Base-by-base conservation (phyloP, 1,284 basidiomycete species). In the Moniliella sp. region DNA sequence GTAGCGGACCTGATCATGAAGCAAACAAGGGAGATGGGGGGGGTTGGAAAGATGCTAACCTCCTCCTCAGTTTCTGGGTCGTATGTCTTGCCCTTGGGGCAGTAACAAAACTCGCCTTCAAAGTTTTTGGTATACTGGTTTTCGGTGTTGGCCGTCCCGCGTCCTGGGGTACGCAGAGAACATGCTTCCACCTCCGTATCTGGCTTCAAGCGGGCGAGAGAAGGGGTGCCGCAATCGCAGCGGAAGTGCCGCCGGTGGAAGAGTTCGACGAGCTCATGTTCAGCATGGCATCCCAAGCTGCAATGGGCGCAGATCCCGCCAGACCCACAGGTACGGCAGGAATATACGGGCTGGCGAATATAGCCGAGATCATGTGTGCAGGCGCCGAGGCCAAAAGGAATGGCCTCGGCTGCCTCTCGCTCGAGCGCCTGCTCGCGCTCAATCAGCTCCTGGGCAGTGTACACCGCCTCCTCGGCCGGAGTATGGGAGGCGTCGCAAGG, bases 301-400 rank as follows among this genome's bases (percentile, higher is more conserved):
- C 63, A 64, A 1, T 48, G 58, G 1, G 55, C 54, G 34, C 63
- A 64, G n/a, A 64, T 57, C 4, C 60, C 62, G n/a, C 48, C 46
- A 9, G 57, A 39, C 14, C 57, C 51, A 15, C 56, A 59, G 3
- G 49, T 53, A 30, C 41, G 39, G 38, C 56, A 64, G 13, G 57
- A 50, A 28, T 47, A 64, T 14, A 63, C 40, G 2, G 61, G 56
- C 35, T 64, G 62, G 12, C 57, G 50, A 34, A 62, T 49, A 38
- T 55, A 47, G 15, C 59, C 61, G 11, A 43, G 30, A 3, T 44
- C 43, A 41, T 56, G 46, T 0, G 63, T 63, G 42, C 63, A 64
- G 0, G 52, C 49, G 37, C 62, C 62, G 32, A 61, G 48, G 8
- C 37, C 33, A 40, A 56, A 64, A 1, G 62, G 62, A 16, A 63